Evolutionary conservation across 202 grass and related monocot genomes (phyloP).

Genomic region (Carex arenaria): DNA sequence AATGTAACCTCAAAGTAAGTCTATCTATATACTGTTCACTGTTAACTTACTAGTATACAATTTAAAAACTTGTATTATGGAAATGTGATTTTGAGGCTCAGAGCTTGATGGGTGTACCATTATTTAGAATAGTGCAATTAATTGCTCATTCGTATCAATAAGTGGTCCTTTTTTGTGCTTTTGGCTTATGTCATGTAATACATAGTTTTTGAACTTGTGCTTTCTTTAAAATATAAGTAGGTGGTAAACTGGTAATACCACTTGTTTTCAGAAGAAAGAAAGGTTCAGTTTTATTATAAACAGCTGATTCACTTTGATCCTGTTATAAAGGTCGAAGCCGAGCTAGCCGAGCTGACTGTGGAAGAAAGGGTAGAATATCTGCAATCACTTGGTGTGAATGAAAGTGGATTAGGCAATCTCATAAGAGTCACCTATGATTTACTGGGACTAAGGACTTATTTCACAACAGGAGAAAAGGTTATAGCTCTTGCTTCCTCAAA

Average conservation of each 20-base stretch:
- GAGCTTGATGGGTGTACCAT: not conserved
- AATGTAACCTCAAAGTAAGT: not conserved
- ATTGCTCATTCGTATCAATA: not conserved
- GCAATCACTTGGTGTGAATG: conserved; percentile 75
- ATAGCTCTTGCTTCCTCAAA: not conserved
- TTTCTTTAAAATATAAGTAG: not conserved
- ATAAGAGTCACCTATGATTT: conserved; percentile 94
- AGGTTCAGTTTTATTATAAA: not conserved
- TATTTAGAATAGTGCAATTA: not conserved
- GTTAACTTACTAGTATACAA: not conserved
- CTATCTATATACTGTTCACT: not conserved
- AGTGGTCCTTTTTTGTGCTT: not conserved
- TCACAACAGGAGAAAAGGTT: conserved; percentile 95
- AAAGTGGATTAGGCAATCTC: conserved; percentile 92
- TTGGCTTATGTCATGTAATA: not conserved
- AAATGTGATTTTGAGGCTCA: not conserved
- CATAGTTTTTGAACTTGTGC: not conserved
- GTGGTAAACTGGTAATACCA: too few species aligned
- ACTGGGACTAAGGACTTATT: conserved; percentile 89
- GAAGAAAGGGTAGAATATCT: conserved; percentile 94
- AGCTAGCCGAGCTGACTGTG: conserved; percentile 75
- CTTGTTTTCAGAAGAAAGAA: not conserved
- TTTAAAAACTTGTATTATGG: not conserved
- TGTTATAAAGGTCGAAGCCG: conserved; percentile 71
- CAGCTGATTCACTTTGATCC: not conserved